Evolutionary conservation across 148 eudicot genomes (phyloP), one percentile per base, ranked within the genome.

Genomic region (Vaccinium vitisidaea): DNA sequence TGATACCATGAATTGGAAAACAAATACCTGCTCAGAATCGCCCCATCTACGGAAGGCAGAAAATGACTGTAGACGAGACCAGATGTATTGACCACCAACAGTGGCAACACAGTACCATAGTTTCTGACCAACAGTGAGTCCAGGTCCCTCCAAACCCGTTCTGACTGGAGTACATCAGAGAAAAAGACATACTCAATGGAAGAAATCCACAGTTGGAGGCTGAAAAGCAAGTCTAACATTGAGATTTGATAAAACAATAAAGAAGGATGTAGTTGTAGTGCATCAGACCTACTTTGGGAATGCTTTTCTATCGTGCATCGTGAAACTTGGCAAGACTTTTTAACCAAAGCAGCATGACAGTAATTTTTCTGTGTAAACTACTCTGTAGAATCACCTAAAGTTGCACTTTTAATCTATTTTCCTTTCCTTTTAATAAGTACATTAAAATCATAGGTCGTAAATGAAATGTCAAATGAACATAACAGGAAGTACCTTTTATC

Each of bases 11-110:
- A 73, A 55, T 25, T 21, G 13, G 49, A 48, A 16, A 36, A 36
- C 43, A 75, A 70, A 82, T 86, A 95, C 98, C 95, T 92, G 98
- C 80, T 96, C 99, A 53, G 99, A 92, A 92, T 93, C 93, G 63
- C 98, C 95, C 99, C 99, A 96, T 89, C 98, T 92, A 55, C 98
- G 95, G 75, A 96, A 96, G 87, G 98, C 95, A 85, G 99, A 96
- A 90, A 96, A 93, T 13, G 98, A 94, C 73, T 96, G 98, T 83
- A 96, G 82, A 13, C 98, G 98, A 73, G 98, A 86, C 99, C 97
- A 96, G 77, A 94, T 85, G 86, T 96, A 95, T 69, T 95, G 98
- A 84, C 98, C 95, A 87, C 99, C 98, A 77, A 96, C 99, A 61
- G 94, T 93, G 67, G 98, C 96, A 86, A 93, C 80, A 84, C 98